Percentiles rank a stretch among this genome's conserved stretches.
phyloP scores from a whole-genome alignment of 192 early-diverging fungal genomes.

The Umbelopsis isabellina region DNA sequence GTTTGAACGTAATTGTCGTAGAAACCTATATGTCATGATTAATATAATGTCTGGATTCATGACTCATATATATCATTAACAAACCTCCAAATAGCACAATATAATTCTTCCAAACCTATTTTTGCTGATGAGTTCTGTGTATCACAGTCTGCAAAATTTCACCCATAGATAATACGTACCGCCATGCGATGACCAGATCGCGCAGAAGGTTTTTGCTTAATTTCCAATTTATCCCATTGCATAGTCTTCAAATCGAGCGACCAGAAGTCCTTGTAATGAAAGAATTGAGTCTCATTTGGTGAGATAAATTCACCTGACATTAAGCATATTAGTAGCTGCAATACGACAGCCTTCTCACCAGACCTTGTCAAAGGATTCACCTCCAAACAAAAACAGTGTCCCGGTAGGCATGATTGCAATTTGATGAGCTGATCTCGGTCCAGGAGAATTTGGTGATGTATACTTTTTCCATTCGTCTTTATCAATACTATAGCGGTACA shows the following conservation, averaged over 20 bases:
- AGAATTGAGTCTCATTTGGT: conserved; percentile 69
- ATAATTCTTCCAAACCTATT: conserved; percentile 60
- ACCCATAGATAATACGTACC: not conserved
- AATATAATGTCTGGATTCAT: not conserved
- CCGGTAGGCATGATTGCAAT: conserved; percentile 61
- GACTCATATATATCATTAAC: not conserved
- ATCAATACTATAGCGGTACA: conserved; percentile 64
- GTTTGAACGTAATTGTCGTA: conserved; percentile 49
- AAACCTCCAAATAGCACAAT: conserved; percentile 67
- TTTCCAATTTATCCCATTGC: conserved; percentile 70
- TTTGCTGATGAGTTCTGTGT: not conserved
- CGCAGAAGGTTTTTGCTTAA: conserved; percentile 53
- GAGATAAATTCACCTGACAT: conserved; percentile 56
- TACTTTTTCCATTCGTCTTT: conserved; percentile 75
- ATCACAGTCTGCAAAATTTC: not conserved
- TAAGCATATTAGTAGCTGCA: not conserved
- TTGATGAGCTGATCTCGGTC: conserved; percentile 73
- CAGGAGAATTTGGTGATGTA: conserved; percentile 65
- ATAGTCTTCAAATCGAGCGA: conserved; percentile 66
- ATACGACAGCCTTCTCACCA: not conserved
- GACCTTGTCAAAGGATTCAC: conserved; percentile 18
- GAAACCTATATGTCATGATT: conserved; percentile 23
- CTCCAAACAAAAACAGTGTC: conserved; percentile 67
- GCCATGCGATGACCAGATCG: conserved; percentile 68
- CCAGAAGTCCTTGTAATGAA: conserved; percentile 78